Percentiles rank a stretch among this genome's conserved stretches.
Evolutionary conservation across 495 filamentous ascomycete species (phyloP).

Genomic region (Neurospora sp.): DNA sequence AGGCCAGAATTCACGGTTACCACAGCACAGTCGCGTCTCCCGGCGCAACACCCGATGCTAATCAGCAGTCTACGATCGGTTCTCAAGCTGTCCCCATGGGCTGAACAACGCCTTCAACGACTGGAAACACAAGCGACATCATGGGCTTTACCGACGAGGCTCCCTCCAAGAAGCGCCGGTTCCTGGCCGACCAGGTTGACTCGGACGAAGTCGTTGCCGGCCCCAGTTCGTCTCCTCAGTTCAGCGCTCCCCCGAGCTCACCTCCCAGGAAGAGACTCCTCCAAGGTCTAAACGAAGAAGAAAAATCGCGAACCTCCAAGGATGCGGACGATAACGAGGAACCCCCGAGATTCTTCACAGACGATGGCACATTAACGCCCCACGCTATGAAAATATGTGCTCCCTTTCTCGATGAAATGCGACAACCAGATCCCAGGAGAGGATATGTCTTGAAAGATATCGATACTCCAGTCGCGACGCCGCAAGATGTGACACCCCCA

Average conservation of each 20-base stretch:
- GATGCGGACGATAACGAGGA: neutral
- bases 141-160: slow-evolving; percentile 53
- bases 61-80: neutral
- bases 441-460: neutral
- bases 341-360: neutral
- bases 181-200: slow-evolving; percentile 54
- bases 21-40: slow-evolving; percentile 22
- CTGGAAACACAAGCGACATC: slow-evolving; percentile 4
- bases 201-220: slow-evolving; percentile 9
- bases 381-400: neutral
- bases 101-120: slow-evolving; percentile 1
- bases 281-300: neutral
- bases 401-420: slow-evolving; percentile 15
- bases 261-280: slow-evolving; percentile 2
- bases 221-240: neutral
- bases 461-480: neutral
- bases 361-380: neutral
- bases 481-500: neutral
- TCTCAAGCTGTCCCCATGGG: neutral
- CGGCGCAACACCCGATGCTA: slow-evolving; percentile 5
- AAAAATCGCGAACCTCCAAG: neutral
- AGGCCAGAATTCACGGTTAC: slow-evolving; percentile 22
- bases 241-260: neutral
- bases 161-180: slow-evolving; percentile 71
- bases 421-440: neutral